Conservation (phyloP, 805 yeast genomes). For the Lipomyces spencermartinsiae region DNA sequence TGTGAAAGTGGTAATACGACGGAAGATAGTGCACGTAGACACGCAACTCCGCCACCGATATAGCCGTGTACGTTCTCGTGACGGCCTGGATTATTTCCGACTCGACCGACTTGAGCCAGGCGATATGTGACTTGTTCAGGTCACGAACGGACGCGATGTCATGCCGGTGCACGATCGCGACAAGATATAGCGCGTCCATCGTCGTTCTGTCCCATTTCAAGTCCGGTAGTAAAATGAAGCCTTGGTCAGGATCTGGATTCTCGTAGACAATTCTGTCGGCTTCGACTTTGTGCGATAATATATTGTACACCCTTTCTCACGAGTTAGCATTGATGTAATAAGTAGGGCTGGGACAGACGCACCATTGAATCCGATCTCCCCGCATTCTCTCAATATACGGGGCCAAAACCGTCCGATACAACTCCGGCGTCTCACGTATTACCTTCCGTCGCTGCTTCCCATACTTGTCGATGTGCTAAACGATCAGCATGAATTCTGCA, state of each 20-base stretch:
- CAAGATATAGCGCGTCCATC: slow-evolving; percentile 73
- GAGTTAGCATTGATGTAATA: not conserved
- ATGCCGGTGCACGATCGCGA: slow-evolving; percentile 71
- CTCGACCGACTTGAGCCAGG: slow-evolving; percentile 60
- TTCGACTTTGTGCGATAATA: slow-evolving; percentile 80
- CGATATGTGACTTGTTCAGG: slow-evolving; percentile 62
- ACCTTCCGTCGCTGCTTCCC: slow-evolving; percentile 64
- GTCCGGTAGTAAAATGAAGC: slow-evolving; percentile 85
- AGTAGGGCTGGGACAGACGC: not conserved
- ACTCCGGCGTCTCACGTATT: slow-evolving; percentile 80
- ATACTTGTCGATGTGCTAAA: slow-evolving; percentile 75
- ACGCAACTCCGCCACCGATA: slow-evolving; percentile 65
- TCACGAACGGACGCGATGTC: slow-evolving; percentile 81
- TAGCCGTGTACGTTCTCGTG: slow-evolving; percentile 52
- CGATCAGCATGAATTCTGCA: not conserved
- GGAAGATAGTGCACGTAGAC: slow-evolving; percentile 91
- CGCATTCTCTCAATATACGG: slow-evolving; percentile 81
- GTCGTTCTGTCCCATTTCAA: slow-evolving; percentile 93
- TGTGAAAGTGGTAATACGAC: slow-evolving; percentile 92
- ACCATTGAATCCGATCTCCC: slow-evolving; percentile 83
- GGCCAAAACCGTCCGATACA: slow-evolving; percentile 63
- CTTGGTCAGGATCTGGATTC: slow-evolving; percentile 59
- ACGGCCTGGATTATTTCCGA: slow-evolving; percentile 57
- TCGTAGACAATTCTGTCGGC: slow-evolving; percentile 77
- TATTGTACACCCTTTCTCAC: slow-evolving; percentile 65